phyloP scores from a whole-genome alignment of 148 eudicot species.

The Hydrangea macrophylla region DNA sequence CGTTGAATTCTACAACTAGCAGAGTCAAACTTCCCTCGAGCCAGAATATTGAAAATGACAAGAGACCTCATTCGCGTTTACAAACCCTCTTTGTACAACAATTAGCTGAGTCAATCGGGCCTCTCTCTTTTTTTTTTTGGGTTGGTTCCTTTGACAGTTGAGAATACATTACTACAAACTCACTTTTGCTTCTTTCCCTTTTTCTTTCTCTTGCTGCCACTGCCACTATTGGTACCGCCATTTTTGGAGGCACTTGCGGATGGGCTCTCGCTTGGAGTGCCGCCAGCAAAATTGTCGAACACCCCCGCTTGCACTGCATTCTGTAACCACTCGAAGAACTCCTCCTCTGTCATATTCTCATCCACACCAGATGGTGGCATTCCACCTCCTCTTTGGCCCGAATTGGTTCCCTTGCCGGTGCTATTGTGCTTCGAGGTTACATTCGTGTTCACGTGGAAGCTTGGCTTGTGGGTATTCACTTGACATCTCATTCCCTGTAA shows the following conservation, averaged over 20 bases:
- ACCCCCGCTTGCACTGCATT: conserved; percentile 69
- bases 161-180: too few relatives aligned
- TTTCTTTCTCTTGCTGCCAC: conserved; percentile 66
- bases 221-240: conserved; percentile 13
- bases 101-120: not conserved
- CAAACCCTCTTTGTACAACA: not conserved
- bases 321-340: conserved; percentile 83
- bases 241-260: conserved; percentile 25
- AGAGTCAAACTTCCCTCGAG: conserved; percentile 6
- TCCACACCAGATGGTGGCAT: conserved; percentile 43
- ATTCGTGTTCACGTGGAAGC: conserved; percentile 87
- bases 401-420: conserved; percentile 46
- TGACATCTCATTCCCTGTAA: conserved; percentile 93
- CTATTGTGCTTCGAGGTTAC: conserved; percentile 49
- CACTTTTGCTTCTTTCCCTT: conserved; percentile 79
- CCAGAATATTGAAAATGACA: conserved; percentile 1
- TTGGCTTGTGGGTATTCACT: conserved; percentile 85
- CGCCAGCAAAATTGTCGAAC: conserved; percentile 58
- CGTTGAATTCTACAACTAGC: not conserved
- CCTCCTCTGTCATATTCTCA: conserved; percentile 87
- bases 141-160: too few relatives aligned
- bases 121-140: too few relatives aligned
- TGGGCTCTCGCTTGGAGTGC: conserved; percentile 36
- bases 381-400: conserved; percentile 54
- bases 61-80: not conserved